Evolutionary conservation across 345 rosid genomes (phyloP), one percentile per base, ranked within the genome.

Genomic region (Triadica sebifera): DNA sequence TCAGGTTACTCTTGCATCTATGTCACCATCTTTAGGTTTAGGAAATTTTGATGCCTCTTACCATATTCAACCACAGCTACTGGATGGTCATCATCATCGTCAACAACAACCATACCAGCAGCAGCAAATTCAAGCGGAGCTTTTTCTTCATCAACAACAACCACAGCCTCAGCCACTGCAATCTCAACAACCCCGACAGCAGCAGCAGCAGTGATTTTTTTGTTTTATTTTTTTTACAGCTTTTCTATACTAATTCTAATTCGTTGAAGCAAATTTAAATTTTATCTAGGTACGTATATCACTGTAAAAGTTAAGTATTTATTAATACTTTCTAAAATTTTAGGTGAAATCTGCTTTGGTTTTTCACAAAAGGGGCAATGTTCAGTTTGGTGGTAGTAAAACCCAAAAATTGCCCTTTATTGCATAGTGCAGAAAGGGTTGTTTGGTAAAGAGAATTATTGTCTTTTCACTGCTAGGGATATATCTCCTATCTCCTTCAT

Each of bases 11-110:
- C 71, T 67, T 0, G 80, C 76, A 34, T 74, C 83, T 9, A 80
- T 84, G 77, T 81, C 89, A 13, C 87, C 89, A 45, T 85, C 89
- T 50, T 70, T 90, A 77, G 90, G 83, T 20, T 80, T 87, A 41
- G 95, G 90, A 19, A 78, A 75, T 3, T 86, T 85, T 74, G 96
- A 87, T 60, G 70, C 81, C 71, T 81, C 86, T 17, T 88, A 85
- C 73, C 91, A 83, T 79, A 77, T 87, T 74, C 89, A 87, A 69
- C 61, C 79, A 57, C 79, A 69, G 59, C 77, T 81, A 19, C 68
- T 60, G 25, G 80, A 73, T 11, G 71, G 82, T 5, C 83, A 79
- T 5, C 81, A 59, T 58, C 83, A 75, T 49, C 86, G 76, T 16
- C 71, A 69, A 20, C 86, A 81, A 46, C 73, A 77, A 39, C 87